phyloP scores from a whole-genome alignment of 2,329 filamentous ascomycete genomes.

The Teratosphaeria pseudoeucalypti region DNA sequence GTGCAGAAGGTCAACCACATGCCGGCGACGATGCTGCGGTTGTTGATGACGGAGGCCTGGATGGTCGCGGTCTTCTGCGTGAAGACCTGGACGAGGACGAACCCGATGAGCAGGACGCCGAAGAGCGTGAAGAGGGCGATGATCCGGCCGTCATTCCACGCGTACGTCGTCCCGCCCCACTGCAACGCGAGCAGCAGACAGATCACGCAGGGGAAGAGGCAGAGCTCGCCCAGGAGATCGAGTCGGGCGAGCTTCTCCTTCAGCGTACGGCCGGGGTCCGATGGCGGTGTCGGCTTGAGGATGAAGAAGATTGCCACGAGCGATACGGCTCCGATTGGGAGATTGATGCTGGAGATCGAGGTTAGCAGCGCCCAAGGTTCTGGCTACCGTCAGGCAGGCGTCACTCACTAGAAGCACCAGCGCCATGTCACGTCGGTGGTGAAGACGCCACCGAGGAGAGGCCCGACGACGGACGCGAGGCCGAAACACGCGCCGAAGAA shows the following conservation, averaged over 20 bases:
- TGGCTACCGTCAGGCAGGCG: not conserved
- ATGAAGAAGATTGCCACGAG: slow-evolving; percentile 31
- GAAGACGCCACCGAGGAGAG: slow-evolving; percentile 34
- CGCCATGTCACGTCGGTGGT: slow-evolving; percentile 33
- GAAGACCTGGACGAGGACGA: slow-evolving; percentile 33
- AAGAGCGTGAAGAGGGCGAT: slow-evolving; percentile 37
- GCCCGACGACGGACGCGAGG: slow-evolving; percentile 33
- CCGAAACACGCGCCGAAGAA: slow-evolving; percentile 28
- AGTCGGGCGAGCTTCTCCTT: slow-evolving; percentile 34
- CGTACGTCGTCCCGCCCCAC: slow-evolving; percentile 38
- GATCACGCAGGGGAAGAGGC: slow-evolving; percentile 30
- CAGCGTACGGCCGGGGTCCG: slow-evolving; percentile 13
- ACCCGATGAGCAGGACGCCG: slow-evolving; percentile 32
- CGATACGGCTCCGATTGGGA: slow-evolving; percentile 36
- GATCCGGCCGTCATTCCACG: slow-evolving; percentile 30
- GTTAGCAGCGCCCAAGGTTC: not conserved
- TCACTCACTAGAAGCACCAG: slow-evolving; percentile 12
- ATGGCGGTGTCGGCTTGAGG: slow-evolving; percentile 23
- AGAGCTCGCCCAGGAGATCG: slow-evolving; percentile 32
- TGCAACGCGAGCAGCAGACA: slow-evolving; percentile 39
- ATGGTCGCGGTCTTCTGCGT: slow-evolving; percentile 36
- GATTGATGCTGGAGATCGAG: slow-evolving; percentile 26
- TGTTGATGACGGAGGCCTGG: slow-evolving; percentile 32
- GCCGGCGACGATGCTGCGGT: slow-evolving; percentile 32
- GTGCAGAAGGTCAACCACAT: slow-evolving; percentile 28